Evolutionary conservation across 208 protist genomes (phyloP), one percentile per base, ranked within the genome.

Genomic region (Paratrypanosoma confusum): DNA sequence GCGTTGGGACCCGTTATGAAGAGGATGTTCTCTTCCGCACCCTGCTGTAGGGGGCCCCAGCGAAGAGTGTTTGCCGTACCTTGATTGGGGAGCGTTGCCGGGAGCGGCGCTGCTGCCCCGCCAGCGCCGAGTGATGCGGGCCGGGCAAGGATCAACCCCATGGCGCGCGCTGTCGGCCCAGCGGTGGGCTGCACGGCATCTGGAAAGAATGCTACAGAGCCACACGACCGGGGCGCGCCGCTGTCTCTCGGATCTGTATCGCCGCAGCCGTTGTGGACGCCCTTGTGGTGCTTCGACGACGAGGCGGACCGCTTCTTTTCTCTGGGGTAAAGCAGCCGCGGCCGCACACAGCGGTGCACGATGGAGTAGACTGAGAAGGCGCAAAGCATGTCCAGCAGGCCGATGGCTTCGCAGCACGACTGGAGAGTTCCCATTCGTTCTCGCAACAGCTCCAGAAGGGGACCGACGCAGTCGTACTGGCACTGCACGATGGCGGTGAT

Each of bases 1-100:
- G 86, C 84, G 56, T 97, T 97, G 6, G 89, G 87, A 5, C 93
- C 93, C 14, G 86, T 90, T 22, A 97, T 27, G 10, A 96, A 39
- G 11, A 93, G 57, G 6, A 95, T 71, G 23, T 29, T 10, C 37
- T 39, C 18, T 56, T 23, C 5, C 43, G 56, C 17, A 33, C 59
- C 5, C 16, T 33, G 11, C 3, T 6, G 16, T 3, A 14, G 13
- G 34, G 35, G 35, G 5, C 42, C 26, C 47, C 53, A 68, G n/a
- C 35, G 41, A 40, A 68, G 46, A 6, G 51, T 62, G 28, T 68
- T 68, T 7, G 60, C 53, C 0, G 46, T 54, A 5, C 48, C 51
- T 27, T 68, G 46, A n/a, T 25, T 56, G 14, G 43, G 13, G 23
- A 49, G 3, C 10, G 45, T 45, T 27, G 46, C 54, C n/a, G 52